These are phyloP conservation scores for Trichoderma orchidacearum DNA, from an alignment of 495 filamentous ascomycete species.

Conservation along the genomic window DNA sequence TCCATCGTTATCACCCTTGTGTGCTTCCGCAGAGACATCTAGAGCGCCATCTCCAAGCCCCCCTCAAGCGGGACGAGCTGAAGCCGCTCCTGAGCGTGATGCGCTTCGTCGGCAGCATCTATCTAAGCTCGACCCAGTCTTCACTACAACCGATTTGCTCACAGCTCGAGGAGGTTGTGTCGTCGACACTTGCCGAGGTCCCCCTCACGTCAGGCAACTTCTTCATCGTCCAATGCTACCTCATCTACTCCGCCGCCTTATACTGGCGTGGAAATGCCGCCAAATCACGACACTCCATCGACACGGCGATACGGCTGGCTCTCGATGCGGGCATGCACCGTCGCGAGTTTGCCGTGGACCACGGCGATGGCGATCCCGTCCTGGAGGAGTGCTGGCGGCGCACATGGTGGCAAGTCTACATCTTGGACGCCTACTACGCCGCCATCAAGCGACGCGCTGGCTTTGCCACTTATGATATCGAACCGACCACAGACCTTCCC, in stretches of 20 bases:
- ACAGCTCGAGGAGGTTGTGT: conserved; percentile 21
- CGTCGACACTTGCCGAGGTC: conserved; percentile 15
- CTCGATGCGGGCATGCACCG: conserved; percentile 49
- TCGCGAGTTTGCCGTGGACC: conserved; percentile 24
- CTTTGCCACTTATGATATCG: conserved; percentile 22
- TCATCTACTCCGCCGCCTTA: conserved; percentile 49
- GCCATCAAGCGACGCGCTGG: conserved; percentile 18
- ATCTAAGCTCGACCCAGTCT: conserved; percentile 4
- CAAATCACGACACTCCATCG: conserved; percentile 11
- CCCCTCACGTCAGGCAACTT: conserved; percentile 32
- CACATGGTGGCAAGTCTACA: conserved; percentile 63
- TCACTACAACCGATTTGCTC: conserved; percentile 12
- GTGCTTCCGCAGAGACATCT: conserved; percentile 29
- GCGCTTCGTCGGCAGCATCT: conserved; percentile 41
- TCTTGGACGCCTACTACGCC: conserved; percentile 38
- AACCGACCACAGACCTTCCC: conserved; percentile 37
- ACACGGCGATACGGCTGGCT: conserved; percentile 41
- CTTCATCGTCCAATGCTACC: conserved; percentile 46
- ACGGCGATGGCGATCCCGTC: conserved; percentile 35
- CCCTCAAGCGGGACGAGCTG: conserved; percentile 6
- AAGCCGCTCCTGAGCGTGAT: conserved; percentile 32
- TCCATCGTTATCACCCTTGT: conserved; percentile 58
- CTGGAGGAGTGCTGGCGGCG: conserved; percentile 52
- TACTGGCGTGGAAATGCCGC: conserved; percentile 30
- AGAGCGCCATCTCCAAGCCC: neutral